Base-by-base conservation (phyloP, 73 alveolate genomes). In the Symbiodinium natans region DNA sequence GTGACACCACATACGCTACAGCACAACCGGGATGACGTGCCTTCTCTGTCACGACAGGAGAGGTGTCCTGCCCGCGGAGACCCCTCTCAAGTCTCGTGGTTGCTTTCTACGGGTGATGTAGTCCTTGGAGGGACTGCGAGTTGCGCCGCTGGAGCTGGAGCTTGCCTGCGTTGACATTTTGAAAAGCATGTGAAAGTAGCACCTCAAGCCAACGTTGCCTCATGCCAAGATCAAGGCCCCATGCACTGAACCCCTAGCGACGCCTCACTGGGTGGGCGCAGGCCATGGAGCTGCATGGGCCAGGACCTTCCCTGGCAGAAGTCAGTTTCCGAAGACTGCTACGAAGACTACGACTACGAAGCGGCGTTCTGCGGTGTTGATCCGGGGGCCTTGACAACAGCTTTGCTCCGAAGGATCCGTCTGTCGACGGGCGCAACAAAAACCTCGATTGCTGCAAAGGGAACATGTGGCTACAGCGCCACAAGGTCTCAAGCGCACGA, bases 301-400 rank as follows among this genome's bases (percentile, higher is more conserved):
- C 80, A 63, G 80, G 80, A 63, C 80, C 80, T 63, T 31, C 80
- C 80, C 80, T 63, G 80, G 36, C n/a, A n/a, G n/a, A n/a, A n/a
- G n/a, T n/a, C n/a, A n/a, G n/a, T n/a, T n/a, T n/a, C n/a, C n/a
- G n/a, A n/a, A n/a, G n/a, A n/a, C n/a, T n/a, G n/a, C n/a, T n/a
- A n/a, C n/a, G n/a, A n/a, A n/a, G n/a, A n/a, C n/a, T n/a, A n/a
- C n/a, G n/a, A n/a, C n/a, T n/a, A n/a, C n/a, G n/a, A n/a, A n/a
- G n/a, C n/a, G n/a, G n/a, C n/a, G n/a, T n/a, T n/a, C n/a, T n/a
- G n/a, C n/a, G n/a, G n/a, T n/a, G n/a, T n/a, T n/a, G n/a, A n/a
- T n/a, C n/a, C n/a, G n/a, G n/a, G n/a, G 29, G 94, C 94, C 94
- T 87, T 87, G 56, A 87, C 71, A 80, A 87, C 94, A n/a, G 40